Conservation (phyloP, 108 stramenopile species). For the Fragilaria crotonensis region DNA sequence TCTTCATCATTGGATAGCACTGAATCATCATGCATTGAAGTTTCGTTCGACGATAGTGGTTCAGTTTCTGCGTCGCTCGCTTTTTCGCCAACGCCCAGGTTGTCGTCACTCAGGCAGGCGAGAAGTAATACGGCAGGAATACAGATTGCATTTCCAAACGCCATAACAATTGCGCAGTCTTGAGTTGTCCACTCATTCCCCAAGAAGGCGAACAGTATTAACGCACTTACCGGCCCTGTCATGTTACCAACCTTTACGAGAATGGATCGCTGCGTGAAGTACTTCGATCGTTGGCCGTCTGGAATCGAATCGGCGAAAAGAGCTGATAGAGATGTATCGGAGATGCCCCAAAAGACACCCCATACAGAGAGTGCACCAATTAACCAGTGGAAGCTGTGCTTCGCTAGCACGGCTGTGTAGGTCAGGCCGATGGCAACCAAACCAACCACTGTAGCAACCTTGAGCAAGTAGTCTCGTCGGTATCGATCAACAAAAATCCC, state of each 20-base stretch:
- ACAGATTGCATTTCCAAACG: slow-evolving; percentile 22
- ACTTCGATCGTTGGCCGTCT: slow-evolving; percentile 26
- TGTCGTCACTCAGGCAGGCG: slow-evolving; percentile 23
- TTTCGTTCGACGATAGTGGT: neutral
- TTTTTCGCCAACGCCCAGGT: neutral
- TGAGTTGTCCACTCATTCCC: slow-evolving; percentile 34
- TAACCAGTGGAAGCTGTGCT: slow-evolving; percentile 15
- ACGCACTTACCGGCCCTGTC: slow-evolving; percentile 25
- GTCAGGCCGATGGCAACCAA: slow-evolving; percentile 14
- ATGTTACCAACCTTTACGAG: slow-evolving; percentile 23
- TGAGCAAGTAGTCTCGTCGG: slow-evolving; percentile 31
- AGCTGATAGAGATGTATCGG: slow-evolving; percentile 31
- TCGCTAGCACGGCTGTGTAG: slow-evolving; percentile 7
- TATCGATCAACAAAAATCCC: slow-evolving; percentile 38
- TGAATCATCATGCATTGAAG: neutral
- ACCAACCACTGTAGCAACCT: slow-evolving; percentile 24
- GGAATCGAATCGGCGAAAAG: slow-evolving; percentile 47
- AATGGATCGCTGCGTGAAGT: slow-evolving; percentile 22
- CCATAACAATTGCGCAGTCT: slow-evolving; percentile 32
- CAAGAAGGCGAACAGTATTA: slow-evolving; percentile 24
- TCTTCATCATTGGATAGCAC: slow-evolving; percentile 3
- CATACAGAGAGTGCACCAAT: slow-evolving; percentile 23
- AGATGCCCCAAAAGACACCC: slow-evolving; percentile 45
- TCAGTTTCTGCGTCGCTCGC: neutral
- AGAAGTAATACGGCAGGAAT: slow-evolving; percentile 21